Evolutionary conservation across 2,329 filamentous ascomycete genomes (phyloP).

Genomic region (Amylocarpus encephaloides): DNA sequence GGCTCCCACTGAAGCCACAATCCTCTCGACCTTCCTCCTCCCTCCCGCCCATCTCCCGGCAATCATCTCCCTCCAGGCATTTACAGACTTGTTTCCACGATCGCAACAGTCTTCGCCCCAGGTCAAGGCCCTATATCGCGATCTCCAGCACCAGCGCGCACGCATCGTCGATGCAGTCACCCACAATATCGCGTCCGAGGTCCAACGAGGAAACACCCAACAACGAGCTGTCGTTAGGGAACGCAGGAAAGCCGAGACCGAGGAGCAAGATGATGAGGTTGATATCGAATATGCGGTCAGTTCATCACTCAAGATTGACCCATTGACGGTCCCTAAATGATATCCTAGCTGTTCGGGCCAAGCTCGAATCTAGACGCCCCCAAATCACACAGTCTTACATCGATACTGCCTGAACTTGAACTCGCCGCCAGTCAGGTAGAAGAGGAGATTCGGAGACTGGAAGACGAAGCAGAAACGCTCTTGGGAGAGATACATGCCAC

Average conservation of each 20-base stretch:
- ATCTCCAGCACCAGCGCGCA: conserved; percentile 69
- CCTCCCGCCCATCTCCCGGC: conserved; percentile 67
- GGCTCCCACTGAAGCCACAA: conserved; percentile 67
- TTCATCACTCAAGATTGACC: conserved; percentile 3
- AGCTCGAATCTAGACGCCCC: conserved; percentile 39
- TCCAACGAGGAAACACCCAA: conserved; percentile 52
- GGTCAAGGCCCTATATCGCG: conserved; percentile 56
- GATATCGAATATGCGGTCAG: conserved; percentile 55
- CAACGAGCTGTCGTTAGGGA: conserved; percentile 50
- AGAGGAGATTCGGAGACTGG: conserved; percentile 58
- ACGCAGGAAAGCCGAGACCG: conserved; percentile 45
- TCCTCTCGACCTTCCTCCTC: conserved; percentile 73
- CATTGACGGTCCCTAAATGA: conserved; percentile 8
- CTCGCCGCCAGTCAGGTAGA: conserved; percentile 59
- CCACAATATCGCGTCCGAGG: conserved; percentile 58
- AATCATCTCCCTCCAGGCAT: conserved; percentile 67
- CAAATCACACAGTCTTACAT: conserved; percentile 52
- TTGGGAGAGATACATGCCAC: conserved; percentile 56
- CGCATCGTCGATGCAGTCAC: conserved; percentile 61
- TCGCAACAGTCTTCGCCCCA: conserved; percentile 32
- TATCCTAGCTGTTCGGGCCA: conserved; percentile 51
- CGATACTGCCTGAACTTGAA: conserved; percentile 64
- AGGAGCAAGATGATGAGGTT: conserved; percentile 55
- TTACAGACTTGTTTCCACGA: conserved; percentile 69
- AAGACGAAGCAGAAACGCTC: conserved; percentile 56